Percentiles rank a stretch among this genome's conserved stretches.
Conservation (phyloP, 2,329 filamentous ascomycete genomes). For the Calonectria pauciramosa region DNA sequence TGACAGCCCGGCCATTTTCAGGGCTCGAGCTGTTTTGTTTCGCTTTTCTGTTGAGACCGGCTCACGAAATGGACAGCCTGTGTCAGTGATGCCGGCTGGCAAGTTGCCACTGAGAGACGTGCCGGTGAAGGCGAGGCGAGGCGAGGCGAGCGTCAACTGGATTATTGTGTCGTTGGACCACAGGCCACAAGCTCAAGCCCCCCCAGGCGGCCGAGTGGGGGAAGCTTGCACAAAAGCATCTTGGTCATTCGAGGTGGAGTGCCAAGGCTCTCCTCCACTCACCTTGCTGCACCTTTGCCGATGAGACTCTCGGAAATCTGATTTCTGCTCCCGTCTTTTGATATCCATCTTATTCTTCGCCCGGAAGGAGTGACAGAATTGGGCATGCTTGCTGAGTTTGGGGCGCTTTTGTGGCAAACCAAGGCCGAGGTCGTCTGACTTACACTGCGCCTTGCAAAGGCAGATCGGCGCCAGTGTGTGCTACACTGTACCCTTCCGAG, state of each 20-base stretch:
- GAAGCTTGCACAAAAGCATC: slow-evolving; percentile 20
- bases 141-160: neutral
- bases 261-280: slow-evolving; percentile 12
- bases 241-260: slow-evolving; percentile 19
- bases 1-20: neutral
- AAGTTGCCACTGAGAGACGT: slow-evolving; percentile 2
- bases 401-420: neutral
- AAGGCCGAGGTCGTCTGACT: slow-evolving; percentile 2
- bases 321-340: neutral
- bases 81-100: neutral
- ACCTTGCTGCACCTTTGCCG: neutral
- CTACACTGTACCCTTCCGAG: neutral
- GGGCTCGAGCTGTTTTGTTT: neutral
- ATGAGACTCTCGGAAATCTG: slow-evolving; percentile 17
- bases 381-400: neutral
- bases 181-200: slow-evolving; percentile 10
- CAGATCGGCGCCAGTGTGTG: slow-evolving; percentile 10
- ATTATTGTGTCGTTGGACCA: slow-evolving; percentile 6
- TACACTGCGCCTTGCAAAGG: slow-evolving; percentile 1
- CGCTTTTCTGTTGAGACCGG: neutral
- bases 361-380: too few species aligned
- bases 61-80: neutral
- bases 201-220: slow-evolving; percentile 24
- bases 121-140: neutral
- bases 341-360: slow-evolving; percentile 5